A percentile compares a stretch with the other conserved stretches of the same genome.
Evolutionary conservation across 331 rosid genomes (phyloP).

Genomic region (Acacia concinna): DNA sequence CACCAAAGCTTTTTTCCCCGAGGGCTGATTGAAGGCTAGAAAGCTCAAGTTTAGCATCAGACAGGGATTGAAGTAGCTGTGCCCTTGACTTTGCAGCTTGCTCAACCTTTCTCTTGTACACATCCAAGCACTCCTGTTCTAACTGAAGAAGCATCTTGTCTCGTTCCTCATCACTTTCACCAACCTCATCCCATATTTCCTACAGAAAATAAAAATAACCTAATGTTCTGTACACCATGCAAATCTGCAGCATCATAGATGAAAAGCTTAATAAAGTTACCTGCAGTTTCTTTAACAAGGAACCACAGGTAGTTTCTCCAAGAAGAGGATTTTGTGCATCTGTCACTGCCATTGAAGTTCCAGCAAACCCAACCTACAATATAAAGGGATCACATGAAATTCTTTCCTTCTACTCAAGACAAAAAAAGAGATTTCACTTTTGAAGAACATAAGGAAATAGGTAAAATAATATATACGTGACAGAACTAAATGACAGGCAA

Average conservation of each 20-base stretch:
- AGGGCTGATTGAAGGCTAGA: constrained; percentile 77
- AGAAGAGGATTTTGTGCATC: constrained; percentile 69
- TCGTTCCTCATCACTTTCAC: constrained; percentile 82
- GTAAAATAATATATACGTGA: constrained; percentile 13
- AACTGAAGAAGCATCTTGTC: constrained; percentile 91
- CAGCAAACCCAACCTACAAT: constrained; percentile 45
- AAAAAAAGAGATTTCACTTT: neutral
- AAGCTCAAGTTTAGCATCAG: constrained; percentile 73
- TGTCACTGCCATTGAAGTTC: constrained; percentile 68
- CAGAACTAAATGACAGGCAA: constrained; percentile 2
- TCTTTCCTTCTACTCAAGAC: neutral
- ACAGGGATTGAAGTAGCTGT: constrained; percentile 73
- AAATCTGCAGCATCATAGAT: neutral
- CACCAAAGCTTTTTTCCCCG: constrained; percentile 65
- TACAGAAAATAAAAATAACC: constrained; percentile 17
- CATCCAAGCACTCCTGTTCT: constrained; percentile 89
- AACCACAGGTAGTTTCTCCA: constrained; percentile 84
- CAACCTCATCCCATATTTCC: constrained; percentile 69
- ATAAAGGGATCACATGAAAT: constrained; percentile 10
- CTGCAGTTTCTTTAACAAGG: constrained; percentile 90
- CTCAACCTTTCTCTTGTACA: constrained; percentile 87
- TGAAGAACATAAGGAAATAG: constrained; percentile 22
- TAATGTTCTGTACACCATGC: constrained; percentile 12
- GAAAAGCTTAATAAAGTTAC: constrained; percentile 40
- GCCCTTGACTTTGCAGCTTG: constrained; percentile 86